Evolutionary conservation across 2,329 filamentous ascomycete species (phyloP).

Genomic region (Sclerotinia glacialis): DNA sequence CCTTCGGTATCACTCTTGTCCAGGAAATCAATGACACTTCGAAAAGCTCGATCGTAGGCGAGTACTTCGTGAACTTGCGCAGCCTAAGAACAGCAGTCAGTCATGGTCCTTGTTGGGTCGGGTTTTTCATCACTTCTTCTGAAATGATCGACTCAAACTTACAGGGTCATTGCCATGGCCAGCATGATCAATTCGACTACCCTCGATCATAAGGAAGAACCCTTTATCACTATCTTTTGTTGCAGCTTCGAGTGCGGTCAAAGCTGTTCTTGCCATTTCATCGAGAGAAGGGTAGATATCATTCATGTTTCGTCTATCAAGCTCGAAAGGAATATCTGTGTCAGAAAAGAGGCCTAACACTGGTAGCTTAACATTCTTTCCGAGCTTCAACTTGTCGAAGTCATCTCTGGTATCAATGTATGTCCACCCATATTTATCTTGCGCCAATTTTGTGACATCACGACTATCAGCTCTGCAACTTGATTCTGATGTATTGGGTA

Average conservation of each 20-base stretch:
- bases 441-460: constrained; percentile 72
- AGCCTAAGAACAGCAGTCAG: constrained; percentile 36
- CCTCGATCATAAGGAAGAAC: constrained; percentile 99
- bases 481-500: constrained; percentile 75
- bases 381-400: constrained; percentile 72
- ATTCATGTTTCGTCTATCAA: constrained; percentile 78
- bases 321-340: constrained; percentile 84
- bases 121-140: background rate
- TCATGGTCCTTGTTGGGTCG: background rate
- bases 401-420: constrained; percentile 70
- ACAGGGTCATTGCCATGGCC: constrained; percentile 80
- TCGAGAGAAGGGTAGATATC: constrained; percentile 83
- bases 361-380: constrained; percentile 64
- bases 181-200: constrained; percentile 92
- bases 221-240: constrained; percentile 83
- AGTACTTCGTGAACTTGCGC: constrained; percentile 88
- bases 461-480: constrained; percentile 77
- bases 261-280: constrained; percentile 84
- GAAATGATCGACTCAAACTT: background rate
- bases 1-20: constrained; percentile 69
- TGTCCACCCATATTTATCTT: constrained; percentile 72
- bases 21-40: constrained; percentile 80
- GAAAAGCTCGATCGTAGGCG: constrained; percentile 88
- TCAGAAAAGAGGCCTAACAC: constrained; percentile 81
- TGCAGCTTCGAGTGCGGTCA: constrained; percentile 75